phyloP scores from a whole-genome alignment of 176 grass and related monocot species.

The Oryza officinalis region DNA sequence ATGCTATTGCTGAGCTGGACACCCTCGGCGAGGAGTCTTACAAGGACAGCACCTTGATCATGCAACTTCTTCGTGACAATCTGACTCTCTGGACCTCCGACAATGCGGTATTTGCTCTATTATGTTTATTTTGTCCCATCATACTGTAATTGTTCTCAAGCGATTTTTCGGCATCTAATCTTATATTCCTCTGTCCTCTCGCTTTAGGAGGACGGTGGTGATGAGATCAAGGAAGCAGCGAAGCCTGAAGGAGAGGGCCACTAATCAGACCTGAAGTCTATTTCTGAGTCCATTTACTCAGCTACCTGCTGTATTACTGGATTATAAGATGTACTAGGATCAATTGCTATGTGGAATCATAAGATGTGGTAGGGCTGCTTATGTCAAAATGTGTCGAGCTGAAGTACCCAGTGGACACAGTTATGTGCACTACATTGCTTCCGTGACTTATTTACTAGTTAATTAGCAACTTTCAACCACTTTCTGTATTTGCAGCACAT shows the following conservation, averaged over 20 bases:
- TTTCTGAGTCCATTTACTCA: conserved; percentile 37
- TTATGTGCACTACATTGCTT: conserved; percentile 29
- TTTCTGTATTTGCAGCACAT: conserved; percentile 44
- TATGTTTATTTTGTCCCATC: not conserved
- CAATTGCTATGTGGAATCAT: conserved; percentile 33
- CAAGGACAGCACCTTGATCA: conserved; percentile 68
- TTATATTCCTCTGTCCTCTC: not conserved
- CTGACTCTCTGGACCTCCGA: conserved; percentile 63
- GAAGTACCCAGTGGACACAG: conserved; percentile 37
- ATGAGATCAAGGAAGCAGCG: conserved; percentile 56
- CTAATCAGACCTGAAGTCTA: conserved; percentile 22
- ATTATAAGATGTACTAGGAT: conserved; percentile 50
- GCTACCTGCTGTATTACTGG: conserved; percentile 37
- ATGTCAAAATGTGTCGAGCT: conserved; percentile 21
- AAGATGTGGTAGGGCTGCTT: conserved; percentile 30
- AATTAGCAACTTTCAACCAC: conserved; percentile 28
- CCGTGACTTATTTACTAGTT: conserved; percentile 20
- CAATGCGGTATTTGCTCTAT: conserved; percentile 28
- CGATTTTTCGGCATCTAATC: not conserved
- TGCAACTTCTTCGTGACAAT: conserved; percentile 67
- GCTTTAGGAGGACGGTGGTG: conserved; percentile 51
- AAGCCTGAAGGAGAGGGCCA: conserved; percentile 55
- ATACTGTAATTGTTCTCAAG: no score
- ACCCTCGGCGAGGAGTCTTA: conserved; percentile 62
- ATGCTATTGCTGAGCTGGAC: conserved; percentile 63